Percentiles rank a stretch among this genome's conserved stretches.
These are phyloP conservation scores for Capsicum baccatum DNA, from an alignment of 257 asterid genomes.

Conservation along the genomic window DNA sequence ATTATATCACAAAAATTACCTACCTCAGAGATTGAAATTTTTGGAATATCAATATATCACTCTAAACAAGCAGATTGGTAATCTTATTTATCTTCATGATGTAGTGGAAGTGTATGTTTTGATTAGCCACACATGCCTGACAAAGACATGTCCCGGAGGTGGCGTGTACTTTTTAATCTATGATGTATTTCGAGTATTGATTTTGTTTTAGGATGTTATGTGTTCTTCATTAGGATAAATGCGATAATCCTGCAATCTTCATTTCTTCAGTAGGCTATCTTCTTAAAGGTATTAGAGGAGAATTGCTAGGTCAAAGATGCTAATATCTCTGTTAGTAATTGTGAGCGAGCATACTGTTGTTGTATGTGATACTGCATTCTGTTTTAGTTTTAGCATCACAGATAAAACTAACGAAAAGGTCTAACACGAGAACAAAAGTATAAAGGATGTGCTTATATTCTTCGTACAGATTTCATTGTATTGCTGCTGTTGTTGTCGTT, in stretches of 20 bases:
- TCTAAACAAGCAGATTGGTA: background rate
- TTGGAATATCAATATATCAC: background rate
- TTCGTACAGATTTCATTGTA: background rate
- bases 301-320: background rate
- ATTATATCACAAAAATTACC: too few species aligned
- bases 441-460: background rate
- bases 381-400: background rate
- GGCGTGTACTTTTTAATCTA: background rate
- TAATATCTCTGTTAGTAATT: background rate
- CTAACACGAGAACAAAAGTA: background rate
- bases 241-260: background rate
- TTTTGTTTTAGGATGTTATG: background rate
- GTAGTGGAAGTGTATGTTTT: background rate
- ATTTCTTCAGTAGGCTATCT: background rate
- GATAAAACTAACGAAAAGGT: background rate
- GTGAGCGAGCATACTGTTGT: background rate
- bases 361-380: background rate
- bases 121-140: background rate
- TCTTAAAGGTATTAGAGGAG: background rate
- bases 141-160: too few species aligned
- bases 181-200: background rate
- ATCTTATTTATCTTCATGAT: background rate
- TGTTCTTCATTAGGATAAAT: background rate
- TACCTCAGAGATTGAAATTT: background rate
- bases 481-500: background rate